Conservation (phyloP, 306 rosid species). For the Vigna hirtella region DNA sequence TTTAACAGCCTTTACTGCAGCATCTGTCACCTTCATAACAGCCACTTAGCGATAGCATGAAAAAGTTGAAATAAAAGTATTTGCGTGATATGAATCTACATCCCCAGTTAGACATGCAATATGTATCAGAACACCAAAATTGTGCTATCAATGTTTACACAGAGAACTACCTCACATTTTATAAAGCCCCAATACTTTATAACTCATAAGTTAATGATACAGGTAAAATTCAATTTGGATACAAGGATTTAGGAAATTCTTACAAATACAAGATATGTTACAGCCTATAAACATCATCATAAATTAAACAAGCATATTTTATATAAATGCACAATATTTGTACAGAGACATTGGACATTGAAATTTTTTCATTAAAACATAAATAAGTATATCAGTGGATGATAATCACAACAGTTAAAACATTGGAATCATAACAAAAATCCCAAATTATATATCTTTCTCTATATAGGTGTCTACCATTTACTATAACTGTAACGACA, state of each 20-base stretch:
- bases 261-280: background rate
- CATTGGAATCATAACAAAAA: background rate
- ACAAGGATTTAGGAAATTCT: background rate
- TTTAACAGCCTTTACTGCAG: background rate
- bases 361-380: background rate
- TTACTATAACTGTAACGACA: background rate
- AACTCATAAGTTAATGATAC: background rate
- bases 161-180: background rate
- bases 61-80: background rate
- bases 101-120: background rate
- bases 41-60: background rate
- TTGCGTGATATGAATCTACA: background rate
- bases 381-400: background rate
- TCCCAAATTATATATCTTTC: background rate
- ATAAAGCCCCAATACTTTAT: background rate
- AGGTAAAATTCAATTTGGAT: background rate
- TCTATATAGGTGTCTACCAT: background rate
- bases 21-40: background rate
- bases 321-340: background rate
- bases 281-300: background rate
- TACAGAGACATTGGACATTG: background rate
- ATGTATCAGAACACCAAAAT: background rate
- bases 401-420: background rate
- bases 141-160: constrained; percentile 9
- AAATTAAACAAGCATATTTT: background rate